Percentiles rank a stretch among this genome's conserved stretches.
phyloP scores from a whole-genome alignment of 148 eudicot species.

The Camellia japonica region DNA sequence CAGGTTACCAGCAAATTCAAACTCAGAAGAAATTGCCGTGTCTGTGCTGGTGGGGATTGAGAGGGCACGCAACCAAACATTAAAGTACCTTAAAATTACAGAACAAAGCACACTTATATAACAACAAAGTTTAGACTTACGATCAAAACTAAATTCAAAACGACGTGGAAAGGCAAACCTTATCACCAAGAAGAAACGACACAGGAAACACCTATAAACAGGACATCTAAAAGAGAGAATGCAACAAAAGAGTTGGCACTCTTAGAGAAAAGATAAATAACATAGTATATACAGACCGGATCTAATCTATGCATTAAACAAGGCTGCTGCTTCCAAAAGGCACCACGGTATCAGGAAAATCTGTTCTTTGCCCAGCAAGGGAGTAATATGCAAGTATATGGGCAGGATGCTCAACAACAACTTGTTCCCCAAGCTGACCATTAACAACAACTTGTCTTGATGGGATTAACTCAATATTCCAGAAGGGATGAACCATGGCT shows the following conservation, averaged over 20 bases:
- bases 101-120: constrained; percentile 14
- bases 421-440: constrained; percentile 32
- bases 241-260: neutral
- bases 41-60: too few relatives aligned
- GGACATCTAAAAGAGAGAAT: neutral
- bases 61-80: neutral
- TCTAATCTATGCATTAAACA: constrained; percentile 12
- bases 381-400: constrained; percentile 83
- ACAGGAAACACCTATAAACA: constrained; percentile 7
- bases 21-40: neutral
- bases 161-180: neutral
- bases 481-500: constrained; percentile 56
- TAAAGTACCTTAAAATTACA: neutral
- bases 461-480: constrained; percentile 84
- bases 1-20: neutral
- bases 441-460: constrained; percentile 34
- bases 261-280: neutral
- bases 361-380: constrained; percentile 72
- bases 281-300: constrained; percentile 12
- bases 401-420: constrained; percentile 48
- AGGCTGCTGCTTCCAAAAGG: constrained; percentile 29
- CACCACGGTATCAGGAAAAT: constrained; percentile 55
- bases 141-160: neutral
- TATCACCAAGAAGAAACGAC: neutral
- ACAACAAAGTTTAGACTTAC: neutral